Conservation (phyloP, 2,329 filamentous ascomycete genomes). For the Rhexocercosporidium sp. region DNA sequence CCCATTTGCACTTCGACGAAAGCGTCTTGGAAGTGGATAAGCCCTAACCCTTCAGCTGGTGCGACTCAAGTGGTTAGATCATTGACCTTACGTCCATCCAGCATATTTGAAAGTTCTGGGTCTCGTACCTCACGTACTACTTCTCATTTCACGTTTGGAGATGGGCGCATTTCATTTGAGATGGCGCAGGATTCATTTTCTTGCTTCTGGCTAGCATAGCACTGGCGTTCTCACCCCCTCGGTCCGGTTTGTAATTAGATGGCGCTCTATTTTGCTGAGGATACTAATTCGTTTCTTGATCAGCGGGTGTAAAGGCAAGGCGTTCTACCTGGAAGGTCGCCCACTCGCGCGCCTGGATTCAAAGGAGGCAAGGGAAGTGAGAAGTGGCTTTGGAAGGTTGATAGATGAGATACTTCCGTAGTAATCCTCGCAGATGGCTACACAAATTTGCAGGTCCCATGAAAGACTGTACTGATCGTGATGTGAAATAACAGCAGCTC, state of each 20-base stretch:
- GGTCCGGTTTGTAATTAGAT: slow-evolving; percentile 15
- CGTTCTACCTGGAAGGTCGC: not conserved
- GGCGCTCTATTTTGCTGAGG: slow-evolving; percentile 2
- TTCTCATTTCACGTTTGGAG: not conserved
- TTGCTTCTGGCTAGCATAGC: slow-evolving; percentile 23
- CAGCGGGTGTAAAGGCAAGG: not conserved
- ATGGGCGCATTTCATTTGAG: not conserved
- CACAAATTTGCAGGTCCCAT: not conserved
- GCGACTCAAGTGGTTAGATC: not conserved
- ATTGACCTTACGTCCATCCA: not conserved
- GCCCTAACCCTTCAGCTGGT: no score
- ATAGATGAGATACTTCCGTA: not conserved
- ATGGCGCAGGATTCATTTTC: not conserved
- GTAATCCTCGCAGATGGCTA: not conserved
- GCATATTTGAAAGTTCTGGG: not conserved
- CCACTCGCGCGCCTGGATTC: not conserved
- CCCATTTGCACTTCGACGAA: not conserved
- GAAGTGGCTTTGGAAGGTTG: not conserved
- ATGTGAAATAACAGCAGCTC: not conserved
- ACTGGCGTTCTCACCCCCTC: slow-evolving; percentile 23
- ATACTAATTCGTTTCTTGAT: slow-evolving; percentile 3
- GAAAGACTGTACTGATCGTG: not conserved
- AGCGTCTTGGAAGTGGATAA: not conserved
- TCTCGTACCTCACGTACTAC: not conserved
- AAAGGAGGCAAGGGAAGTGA: not conserved